Percentiles rank a stretch among this genome's conserved stretches.
Conservation (phyloP, 2,329 filamentous ascomycete species). For the Trichoderma gracile region DNA sequence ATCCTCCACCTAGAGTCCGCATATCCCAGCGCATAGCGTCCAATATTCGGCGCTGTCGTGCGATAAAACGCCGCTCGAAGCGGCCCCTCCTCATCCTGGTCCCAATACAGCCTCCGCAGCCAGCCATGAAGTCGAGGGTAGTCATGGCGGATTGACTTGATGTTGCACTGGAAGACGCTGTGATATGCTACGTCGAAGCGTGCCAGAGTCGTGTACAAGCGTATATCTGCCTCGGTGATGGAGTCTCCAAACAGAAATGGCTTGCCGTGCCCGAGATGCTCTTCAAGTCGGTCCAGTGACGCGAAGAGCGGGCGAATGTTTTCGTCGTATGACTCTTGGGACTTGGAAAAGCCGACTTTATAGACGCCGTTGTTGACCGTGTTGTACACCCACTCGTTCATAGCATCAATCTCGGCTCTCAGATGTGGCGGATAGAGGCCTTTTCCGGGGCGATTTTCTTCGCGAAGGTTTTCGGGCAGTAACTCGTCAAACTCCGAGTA, state of each 20-base stretch:
- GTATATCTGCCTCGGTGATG: constrained; percentile 69
- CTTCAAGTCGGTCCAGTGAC: constrained; percentile 64
- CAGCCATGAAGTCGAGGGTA: constrained; percentile 68
- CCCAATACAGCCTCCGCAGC: constrained; percentile 72
- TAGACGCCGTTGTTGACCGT: constrained; percentile 53
- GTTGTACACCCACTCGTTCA: constrained; percentile 68
- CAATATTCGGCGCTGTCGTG: constrained; percentile 62
- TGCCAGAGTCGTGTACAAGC: constrained; percentile 65
- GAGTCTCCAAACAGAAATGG: constrained; percentile 63
- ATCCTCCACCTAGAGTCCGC: constrained; percentile 32
- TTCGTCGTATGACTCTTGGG: constrained; percentile 66
- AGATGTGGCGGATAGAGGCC: constrained; percentile 60
- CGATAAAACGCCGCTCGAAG: constrained; percentile 61
- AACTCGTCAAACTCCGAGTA: constrained; percentile 70
- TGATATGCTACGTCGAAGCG: constrained; percentile 71
- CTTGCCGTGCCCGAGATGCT: constrained; percentile 49
- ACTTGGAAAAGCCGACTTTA: constrained; percentile 64
- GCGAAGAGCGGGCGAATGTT: constrained; percentile 62
- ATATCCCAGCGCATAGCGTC: constrained; percentile 37
- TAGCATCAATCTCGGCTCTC: constrained; percentile 58
- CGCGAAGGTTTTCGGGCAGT: constrained; percentile 53
- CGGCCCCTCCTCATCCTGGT: constrained; percentile 39
- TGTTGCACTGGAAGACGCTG: constrained; percentile 64
- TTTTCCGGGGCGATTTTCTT: constrained; percentile 50
- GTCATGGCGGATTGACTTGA: constrained; percentile 63